Evolutionary conservation across 139 green algal genomes (phyloP), one percentile per base, ranked within the genome.

Genomic region (Chlorella sorokiniana): DNA sequence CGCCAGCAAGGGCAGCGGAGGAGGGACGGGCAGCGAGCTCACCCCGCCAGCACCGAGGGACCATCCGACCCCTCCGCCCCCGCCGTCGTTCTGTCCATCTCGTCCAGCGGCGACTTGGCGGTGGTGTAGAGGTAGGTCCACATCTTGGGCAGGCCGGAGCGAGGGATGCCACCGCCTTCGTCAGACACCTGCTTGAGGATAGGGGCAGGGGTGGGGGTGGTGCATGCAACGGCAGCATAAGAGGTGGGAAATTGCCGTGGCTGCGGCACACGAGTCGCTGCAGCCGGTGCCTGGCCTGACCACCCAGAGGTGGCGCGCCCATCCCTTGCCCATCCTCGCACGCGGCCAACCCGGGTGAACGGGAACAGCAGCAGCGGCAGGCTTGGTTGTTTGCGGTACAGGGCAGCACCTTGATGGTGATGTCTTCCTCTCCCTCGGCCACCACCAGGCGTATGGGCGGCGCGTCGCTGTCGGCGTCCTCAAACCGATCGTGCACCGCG

Each of bases 81-180:
- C 40, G 41, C 88, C 72, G 42, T 82, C 56, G 29, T 56, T 16
- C 33, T 42, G 22, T 90, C 89, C 78, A 96, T 89, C 20, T 93
- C 85, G 10, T 81, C 67, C 56, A 96, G 79, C 0, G 93, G 93
- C 6, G 86, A 93, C 48, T 90, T 74, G 35, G 33, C 33, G 11
- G 97, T 99, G 22, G 90, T 96, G 89, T 99, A 99, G 37, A 99
- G 89, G 89, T 99, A 99, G 56, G 97, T 99, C 96, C 96, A 99
- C 83, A 99, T 99, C 59, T 90, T 89, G 18, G 93, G 91, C 56
- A 99, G 82, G 64, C 95, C 97, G 31, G 81, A 93, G 41, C 97
- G 91, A 0, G 94, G 91, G 84, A 99, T 99, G 81, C 97, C 97
- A 45, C 97, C 97, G 4, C 97, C 97, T 86, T 99, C 97, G 82